Evolutionary conservation across 2,329 filamentous ascomycete genomes (phyloP).

Genomic region (Drechslerella dactyloides): DNA sequence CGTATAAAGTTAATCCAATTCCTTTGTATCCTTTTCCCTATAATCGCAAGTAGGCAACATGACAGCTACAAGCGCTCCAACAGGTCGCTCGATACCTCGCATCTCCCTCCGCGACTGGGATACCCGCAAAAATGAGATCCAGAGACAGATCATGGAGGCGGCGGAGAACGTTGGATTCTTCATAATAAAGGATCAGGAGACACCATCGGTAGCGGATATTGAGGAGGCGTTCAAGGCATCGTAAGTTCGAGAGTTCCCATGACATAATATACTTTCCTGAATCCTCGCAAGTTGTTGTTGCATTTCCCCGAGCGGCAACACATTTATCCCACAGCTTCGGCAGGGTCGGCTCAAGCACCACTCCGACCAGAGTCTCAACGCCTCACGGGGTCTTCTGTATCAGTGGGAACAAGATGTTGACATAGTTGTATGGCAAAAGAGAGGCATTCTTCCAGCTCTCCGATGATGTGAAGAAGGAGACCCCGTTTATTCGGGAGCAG

Average conservation of each 20-base stretch:
- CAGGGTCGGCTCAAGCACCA: conserved; percentile 56
- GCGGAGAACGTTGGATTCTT: conserved; percentile 70
- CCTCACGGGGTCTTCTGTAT: no score
- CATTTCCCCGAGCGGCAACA: conserved; percentile 46
- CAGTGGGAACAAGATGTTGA: conserved; percentile 5
- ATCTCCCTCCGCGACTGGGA: conserved; percentile 66
- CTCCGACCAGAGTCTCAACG: no score
- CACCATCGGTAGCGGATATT: conserved; percentile 61
- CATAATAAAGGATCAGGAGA: conserved; percentile 65
- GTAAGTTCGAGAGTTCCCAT: conserved; percentile 50
- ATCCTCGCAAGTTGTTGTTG: conserved; percentile 25
- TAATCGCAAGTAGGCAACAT: conserved; percentile 12
- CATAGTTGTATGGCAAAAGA: conserved; percentile 56
- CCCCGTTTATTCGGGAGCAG: conserved; percentile 63
- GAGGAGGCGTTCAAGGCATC: conserved; percentile 56
- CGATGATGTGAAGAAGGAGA: conserved; percentile 63
- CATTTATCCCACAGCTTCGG: conserved; percentile 15
- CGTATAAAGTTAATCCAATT: not conserved
- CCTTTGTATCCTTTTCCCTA: not conserved
- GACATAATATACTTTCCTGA: not conserved
- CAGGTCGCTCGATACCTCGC: conserved; percentile 58
- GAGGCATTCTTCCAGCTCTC: conserved; percentile 65
- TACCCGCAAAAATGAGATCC: conserved; percentile 64
- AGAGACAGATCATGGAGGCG: conserved; percentile 62
- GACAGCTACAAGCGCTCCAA: conserved; percentile 31